These are phyloP conservation scores for Neurospora sp. DNA, from an alignment of 495 filamentous ascomycete species.

Conservation along the genomic window DNA sequence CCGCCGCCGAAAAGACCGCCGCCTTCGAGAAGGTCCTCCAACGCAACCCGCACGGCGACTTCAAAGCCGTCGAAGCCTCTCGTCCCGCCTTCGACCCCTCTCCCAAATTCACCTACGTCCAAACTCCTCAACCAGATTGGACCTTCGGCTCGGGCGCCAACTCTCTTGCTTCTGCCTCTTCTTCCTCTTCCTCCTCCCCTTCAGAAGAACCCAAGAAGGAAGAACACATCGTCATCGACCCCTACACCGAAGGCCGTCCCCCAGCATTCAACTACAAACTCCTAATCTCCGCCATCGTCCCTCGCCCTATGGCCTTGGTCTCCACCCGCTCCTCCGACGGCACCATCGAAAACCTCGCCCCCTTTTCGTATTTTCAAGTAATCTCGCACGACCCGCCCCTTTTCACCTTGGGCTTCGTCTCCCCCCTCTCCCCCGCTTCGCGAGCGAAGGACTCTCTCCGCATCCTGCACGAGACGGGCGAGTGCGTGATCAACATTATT, in stretches of 20 bases:
- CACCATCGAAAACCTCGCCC: conserved; percentile 60
- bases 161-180: neutral
- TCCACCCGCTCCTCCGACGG: conserved; percentile 37
- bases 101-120: conserved; percentile 48
- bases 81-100: conserved; percentile 55
- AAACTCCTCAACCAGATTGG: conserved; percentile 70
- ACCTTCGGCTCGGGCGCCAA: conserved; percentile 64
- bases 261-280: conserved; percentile 80
- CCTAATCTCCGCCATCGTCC: conserved; percentile 76
- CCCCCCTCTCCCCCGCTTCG: conserved; percentile 32
- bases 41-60: conserved; percentile 63
- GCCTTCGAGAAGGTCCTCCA: conserved; percentile 37
- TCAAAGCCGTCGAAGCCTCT: conserved; percentile 64
- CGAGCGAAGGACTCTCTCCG: conserved; percentile 62
- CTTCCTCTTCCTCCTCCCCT: neutral
- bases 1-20: conserved; percentile 17
- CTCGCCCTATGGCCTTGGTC: conserved; percentile 59
- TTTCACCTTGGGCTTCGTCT: conserved; percentile 69
- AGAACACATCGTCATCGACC: conserved; percentile 73
- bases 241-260: conserved; percentile 60
- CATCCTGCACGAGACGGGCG: conserved; percentile 60
- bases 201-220: neutral
- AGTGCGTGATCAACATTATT: conserved; percentile 84
- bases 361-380: conserved; percentile 76
- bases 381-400: conserved; percentile 85